Evolutionary conservation across 257 asterid species (phyloP).

Genomic region (Ocimum tenuiflorum): DNA sequence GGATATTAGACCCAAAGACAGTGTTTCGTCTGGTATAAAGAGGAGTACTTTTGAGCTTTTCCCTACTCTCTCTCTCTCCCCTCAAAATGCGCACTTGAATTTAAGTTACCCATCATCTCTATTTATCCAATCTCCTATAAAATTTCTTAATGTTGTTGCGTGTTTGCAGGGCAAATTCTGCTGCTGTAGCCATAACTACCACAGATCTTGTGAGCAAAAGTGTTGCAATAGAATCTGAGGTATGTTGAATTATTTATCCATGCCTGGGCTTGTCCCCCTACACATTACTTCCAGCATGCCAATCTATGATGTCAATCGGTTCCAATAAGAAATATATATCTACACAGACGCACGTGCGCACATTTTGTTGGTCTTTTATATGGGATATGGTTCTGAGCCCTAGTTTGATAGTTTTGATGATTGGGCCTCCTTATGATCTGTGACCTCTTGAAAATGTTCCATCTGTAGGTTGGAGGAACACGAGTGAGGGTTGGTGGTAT

Average conservation of each 20-base stretch:
- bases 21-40: not conserved
- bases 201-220: conserved; percentile 98
- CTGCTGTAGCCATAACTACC: conserved; percentile 97
- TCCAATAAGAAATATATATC: not conserved
- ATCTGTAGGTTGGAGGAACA: conserved; percentile 58
- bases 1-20: not conserved
- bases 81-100: not conserved
- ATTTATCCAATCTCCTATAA: not conserved
- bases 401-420: not conserved
- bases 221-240: conserved; percentile 78
- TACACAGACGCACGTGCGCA: not conserved
- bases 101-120: not conserved
- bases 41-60: no score
- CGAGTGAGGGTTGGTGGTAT: conserved; percentile 75
- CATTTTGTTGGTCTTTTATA: not conserved
- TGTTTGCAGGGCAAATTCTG: conserved; percentile 66
- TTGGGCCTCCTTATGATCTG: not conserved
- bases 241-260: conserved; percentile 19
- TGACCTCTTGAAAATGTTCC: not conserved
- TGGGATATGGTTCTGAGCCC: not conserved
- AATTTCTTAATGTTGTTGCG: conserved; percentile 1
- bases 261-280: not conserved
- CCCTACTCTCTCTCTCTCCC: not conserved
- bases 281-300: not conserved
- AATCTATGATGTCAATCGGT: not conserved